Base-by-base conservation (phyloP, 1,284 basidiomycete species). In the Gymnopus androsaceus region DNA sequence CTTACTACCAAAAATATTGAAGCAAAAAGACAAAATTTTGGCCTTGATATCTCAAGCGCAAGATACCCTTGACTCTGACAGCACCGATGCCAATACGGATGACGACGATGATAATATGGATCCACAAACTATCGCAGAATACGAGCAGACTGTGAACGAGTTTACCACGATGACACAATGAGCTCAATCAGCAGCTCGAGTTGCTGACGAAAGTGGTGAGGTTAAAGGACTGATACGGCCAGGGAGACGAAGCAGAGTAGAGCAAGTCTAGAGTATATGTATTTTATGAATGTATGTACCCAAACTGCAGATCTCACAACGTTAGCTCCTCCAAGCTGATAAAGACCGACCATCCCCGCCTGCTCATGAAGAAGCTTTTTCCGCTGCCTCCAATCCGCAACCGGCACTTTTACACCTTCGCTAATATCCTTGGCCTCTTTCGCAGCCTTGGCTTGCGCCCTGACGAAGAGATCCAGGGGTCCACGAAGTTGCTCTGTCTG, bases 321-420 rank as follows among this genome's bases (percentile, higher is more conserved):
- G 80, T 72, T 57, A 90, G 72, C 63, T 89, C 85, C 63, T 91
- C 88, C 58, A 90, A n/a, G 64, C 66, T 82, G 83, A 68, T 91
- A 90, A 60, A 84, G 63, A 27, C 87, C 85, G 54, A 90, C 75
- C 59, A 84, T 72, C 37, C 72, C 75, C 27, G 76, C 76, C 60
- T 79, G 79, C 59, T 84, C 81, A 49, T 77, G 77, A 12, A 73
- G 73, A 55, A 75, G 69, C 65, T 80, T 85, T 64, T 73, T 76
- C 62, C 80, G 75, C 67, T 78, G 76, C 59, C 77, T 77, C 85
- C 81, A 85, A 65, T 88, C 86, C 9, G 61, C 61, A 30, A 41
- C 19, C 15, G 64, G 58, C 51, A 66, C 64, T 17, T 53, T 33
- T 11, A 34, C 45, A 12, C 48, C 54, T 21, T 53, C 55, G 25